Percentiles rank a stretch among this genome's conserved stretches.
phyloP scores from a whole-genome alignment of 2,329 filamentous ascomycete species.

The Mycocentrospora acerina region DNA sequence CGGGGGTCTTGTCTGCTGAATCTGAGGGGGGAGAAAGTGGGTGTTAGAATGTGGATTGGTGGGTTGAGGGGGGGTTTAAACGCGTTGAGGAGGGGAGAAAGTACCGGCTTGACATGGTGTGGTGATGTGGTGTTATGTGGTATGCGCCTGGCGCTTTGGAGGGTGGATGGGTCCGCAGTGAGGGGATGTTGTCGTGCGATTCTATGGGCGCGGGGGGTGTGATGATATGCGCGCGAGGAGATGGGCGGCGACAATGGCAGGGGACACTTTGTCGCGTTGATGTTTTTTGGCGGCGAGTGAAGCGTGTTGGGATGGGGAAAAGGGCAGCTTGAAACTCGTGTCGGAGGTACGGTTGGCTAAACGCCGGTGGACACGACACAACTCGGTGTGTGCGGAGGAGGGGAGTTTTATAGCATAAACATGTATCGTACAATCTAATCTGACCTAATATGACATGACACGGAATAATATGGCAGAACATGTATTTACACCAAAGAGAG shows the following conservation, averaged over 20 bases:
- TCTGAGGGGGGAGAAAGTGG: not conserved
- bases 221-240: too few species aligned
- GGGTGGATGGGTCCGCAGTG: too few species aligned
- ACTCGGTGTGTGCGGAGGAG: too few species aligned
- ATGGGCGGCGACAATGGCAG: too few species aligned
- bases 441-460: too few species aligned
- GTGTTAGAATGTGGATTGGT: too few species aligned
- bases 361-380: too few species aligned
- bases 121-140: not conserved
- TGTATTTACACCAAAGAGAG: not conserved
- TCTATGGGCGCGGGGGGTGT: too few species aligned
- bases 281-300: constrained; percentile 11
- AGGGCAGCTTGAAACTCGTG: too few species aligned
- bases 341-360: constrained; percentile 15
- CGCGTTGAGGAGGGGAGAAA: not conserved
- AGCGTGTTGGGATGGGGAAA: not conserved
- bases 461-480: not conserved
- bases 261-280: constrained; percentile 20
- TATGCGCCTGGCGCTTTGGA: constrained; percentile 2
- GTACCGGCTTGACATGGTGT: constrained; percentile 28
- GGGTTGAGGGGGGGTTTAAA: not conserved
- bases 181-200: too few species aligned
- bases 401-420: too few species aligned
- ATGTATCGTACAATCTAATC: too few species aligned
- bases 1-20: constrained; percentile 25